A percentile compares a stretch with the other conserved stretches of the same genome.
phyloP scores from a whole-genome alignment of 768 basidiomycete species.

The Amanita polypyramis region DNA sequence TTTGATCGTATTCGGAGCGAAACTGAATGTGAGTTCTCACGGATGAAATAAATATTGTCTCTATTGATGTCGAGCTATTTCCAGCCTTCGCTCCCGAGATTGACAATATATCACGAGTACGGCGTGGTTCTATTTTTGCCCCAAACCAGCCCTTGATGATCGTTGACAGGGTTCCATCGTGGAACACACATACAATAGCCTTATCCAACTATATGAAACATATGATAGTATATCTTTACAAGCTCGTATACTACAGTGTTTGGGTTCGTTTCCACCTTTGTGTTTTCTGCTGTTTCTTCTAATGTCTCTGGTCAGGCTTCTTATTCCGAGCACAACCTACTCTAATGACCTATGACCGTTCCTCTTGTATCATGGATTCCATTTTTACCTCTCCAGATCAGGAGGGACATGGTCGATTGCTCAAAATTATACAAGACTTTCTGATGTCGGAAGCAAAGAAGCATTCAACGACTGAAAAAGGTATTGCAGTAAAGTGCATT shows the following conservation, averaged over 20 bases:
- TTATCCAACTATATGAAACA: slow-evolving; percentile 66
- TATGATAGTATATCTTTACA: slow-evolving; percentile 47
- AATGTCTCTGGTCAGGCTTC: slow-evolving; percentile 45
- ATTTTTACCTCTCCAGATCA: slow-evolving; percentile 72
- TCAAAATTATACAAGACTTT: slow-evolving; percentile 91
- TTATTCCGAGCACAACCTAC: slow-evolving; percentile 88
- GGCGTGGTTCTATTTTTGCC: not conserved
- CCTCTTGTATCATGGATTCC: slow-evolving; percentile 79
- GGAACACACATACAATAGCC: slow-evolving; percentile 71
- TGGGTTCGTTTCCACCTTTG: slow-evolving; percentile 42
- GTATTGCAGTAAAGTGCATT: slow-evolving; percentile 17
- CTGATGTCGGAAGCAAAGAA: slow-evolving; percentile 75
- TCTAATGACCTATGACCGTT: slow-evolving; percentile 74
- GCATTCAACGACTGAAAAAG: slow-evolving; percentile 62
- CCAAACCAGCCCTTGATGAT: not conserved
- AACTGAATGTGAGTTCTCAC: slow-evolving; percentile 37
- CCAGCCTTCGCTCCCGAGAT: slow-evolving; percentile 49
- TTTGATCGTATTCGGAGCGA: slow-evolving; percentile 70
- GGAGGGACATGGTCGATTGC: slow-evolving; percentile 59
- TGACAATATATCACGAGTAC: slow-evolving; percentile 45
- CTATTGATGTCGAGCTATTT: not conserved
- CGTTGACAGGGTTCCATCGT: slow-evolving; percentile 54
- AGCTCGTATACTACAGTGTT: slow-evolving; percentile 71
- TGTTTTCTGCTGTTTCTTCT: not conserved
- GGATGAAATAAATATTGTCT: not conserved